Evolutionary conservation across 306 rosid species (phyloP).

Genomic region (Cucumis cinereus): DNA sequence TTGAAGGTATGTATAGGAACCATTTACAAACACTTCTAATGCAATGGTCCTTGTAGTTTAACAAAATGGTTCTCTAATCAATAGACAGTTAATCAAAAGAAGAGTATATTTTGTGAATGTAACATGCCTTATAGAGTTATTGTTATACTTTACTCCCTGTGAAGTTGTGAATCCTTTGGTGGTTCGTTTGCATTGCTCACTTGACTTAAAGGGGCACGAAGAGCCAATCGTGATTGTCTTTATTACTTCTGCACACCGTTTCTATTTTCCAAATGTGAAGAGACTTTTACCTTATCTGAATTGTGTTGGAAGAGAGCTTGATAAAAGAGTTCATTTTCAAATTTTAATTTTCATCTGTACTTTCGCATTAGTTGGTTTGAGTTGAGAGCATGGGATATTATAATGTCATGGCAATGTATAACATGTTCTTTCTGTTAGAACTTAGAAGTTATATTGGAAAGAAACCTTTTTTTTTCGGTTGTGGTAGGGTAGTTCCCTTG

Average conservation of each 20-base stretch:
- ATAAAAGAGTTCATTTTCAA: neutral
- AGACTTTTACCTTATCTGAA: neutral
- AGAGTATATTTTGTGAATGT: neutral
- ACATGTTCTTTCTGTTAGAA: neutral
- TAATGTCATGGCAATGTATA: neutral
- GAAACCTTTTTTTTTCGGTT: neutral
- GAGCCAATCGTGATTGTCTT: neutral
- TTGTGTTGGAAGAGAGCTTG: neutral
- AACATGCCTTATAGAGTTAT: neutral
- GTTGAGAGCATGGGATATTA: neutral
- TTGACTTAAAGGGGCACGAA: neutral
- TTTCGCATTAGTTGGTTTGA: neutral
- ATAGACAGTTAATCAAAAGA: neutral
- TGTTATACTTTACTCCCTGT: neutral
- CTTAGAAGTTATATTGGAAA: neutral
- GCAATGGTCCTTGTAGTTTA: neutral
- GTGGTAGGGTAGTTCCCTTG: neutral
- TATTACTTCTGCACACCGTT: neutral
- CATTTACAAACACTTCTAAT: neutral
- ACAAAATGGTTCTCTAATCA: neutral
- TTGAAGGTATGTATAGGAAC: constrained; percentile 46
- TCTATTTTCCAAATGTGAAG: neutral
- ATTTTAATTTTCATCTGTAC: neutral
- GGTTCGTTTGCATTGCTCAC: neutral
- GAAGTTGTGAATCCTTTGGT: neutral